A percentile compares a stretch with the other conserved stretches of the same genome.
These are phyloP conservation scores for Zygosaccharomyces pseudorouxii DNA, from an alignment of 805 yeast genomes.

Conservation along the genomic window DNA sequence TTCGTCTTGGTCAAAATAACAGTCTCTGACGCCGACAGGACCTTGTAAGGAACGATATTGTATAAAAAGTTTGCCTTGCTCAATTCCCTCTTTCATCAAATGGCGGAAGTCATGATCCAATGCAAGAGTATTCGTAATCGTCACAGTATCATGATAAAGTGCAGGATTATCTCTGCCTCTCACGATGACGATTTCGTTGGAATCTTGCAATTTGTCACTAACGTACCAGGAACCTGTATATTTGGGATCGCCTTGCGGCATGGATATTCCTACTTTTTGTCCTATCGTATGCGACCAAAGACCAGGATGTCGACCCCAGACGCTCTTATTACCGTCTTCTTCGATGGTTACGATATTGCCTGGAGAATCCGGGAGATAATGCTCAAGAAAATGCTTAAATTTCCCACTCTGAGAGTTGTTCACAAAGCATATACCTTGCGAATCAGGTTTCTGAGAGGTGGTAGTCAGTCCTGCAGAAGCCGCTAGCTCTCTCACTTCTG, in stretches of 20 bases:
- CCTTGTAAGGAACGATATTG: slow-evolving; percentile 74
- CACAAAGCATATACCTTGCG: slow-evolving; percentile 94
- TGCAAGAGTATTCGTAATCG: slow-evolving; percentile 37
- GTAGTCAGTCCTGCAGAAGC: slow-evolving; percentile 47
- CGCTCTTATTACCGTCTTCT: slow-evolving; percentile 49
- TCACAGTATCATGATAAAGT: slow-evolving; percentile 45
- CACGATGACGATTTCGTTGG: slow-evolving; percentile 77
- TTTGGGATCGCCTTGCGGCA: slow-evolving; percentile 85
- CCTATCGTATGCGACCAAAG: slow-evolving; percentile 96
- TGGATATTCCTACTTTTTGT: slow-evolving; percentile 61
- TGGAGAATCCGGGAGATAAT: slow-evolving; percentile 65
- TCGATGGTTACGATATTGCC: slow-evolving; percentile 64
- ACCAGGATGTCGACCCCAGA: slow-evolving; percentile 82
- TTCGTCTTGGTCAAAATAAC: slow-evolving; percentile 14
- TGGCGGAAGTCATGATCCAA: slow-evolving; percentile 7
- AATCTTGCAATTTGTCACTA: slow-evolving; percentile 56
- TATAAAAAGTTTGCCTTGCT: slow-evolving; percentile 35
- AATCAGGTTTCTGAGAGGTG: slow-evolving; percentile 73
- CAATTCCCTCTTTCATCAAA: slow-evolving; percentile 4
- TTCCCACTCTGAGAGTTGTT: slow-evolving; percentile 53
- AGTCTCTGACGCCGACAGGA: slow-evolving; percentile 41
- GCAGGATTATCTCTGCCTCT: slow-evolving; percentile 57
- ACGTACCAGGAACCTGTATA: slow-evolving; percentile 85
- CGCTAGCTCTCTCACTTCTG: slow-evolving; percentile 69
- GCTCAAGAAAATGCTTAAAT: slow-evolving; percentile 67